Base-by-base conservation (phyloP, 2,329 filamentous ascomycete species). In the Graphilbum ipis-grandicollis region DNA sequence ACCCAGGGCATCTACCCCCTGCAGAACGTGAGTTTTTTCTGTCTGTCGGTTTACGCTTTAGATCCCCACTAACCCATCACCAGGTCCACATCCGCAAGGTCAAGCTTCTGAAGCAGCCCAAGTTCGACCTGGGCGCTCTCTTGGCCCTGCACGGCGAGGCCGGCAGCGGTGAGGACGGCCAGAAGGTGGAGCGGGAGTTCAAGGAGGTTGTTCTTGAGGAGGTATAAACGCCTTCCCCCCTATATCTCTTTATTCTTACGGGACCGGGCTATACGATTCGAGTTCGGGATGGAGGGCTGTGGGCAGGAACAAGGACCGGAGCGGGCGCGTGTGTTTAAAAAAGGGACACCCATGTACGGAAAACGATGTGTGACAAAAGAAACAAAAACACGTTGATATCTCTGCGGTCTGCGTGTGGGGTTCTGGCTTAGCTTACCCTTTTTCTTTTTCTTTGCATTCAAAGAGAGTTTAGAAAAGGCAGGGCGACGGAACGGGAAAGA, bases 1-100 rank as follows among this genome's bases (percentile, higher is more conserved):
- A 93, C 86, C 50, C 86, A 94, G 71, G 88, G 90, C 66, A 98
- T 98, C 68, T 98, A 98, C 71, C 90, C 90, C 52, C 81, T 98
- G 58, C 90, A 96, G 74, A 93, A 96, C 66, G 90, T 94, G 69
- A 47, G 75, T 34, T 31, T 15, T 8, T 18, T 15, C 17, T 10
- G n/a, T n/a, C n/a, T n/a, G n/a, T n/a, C n/a, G n/a, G n/a, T n/a
- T n/a, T n/a, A n/a, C n/a, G n/a, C n/a, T n/a, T n/a, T n/a, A n/a
- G n/a, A n/a, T n/a, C n/a, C n/a, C n/a, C n/a, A n/a, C n/a, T n/a
- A n/a, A n/a, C n/a, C n/a, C 26, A 8, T 15, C 3, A 36, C 29
- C 52, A 96, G 86, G 86, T 96, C 57, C 90, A 98, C 74, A 93
- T 98, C 66, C 86, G 90, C 67, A 98, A 98, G 78, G 88, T 98